Conservation (phyloP, 805 yeast species). For the Ogataea allantospora region DNA sequence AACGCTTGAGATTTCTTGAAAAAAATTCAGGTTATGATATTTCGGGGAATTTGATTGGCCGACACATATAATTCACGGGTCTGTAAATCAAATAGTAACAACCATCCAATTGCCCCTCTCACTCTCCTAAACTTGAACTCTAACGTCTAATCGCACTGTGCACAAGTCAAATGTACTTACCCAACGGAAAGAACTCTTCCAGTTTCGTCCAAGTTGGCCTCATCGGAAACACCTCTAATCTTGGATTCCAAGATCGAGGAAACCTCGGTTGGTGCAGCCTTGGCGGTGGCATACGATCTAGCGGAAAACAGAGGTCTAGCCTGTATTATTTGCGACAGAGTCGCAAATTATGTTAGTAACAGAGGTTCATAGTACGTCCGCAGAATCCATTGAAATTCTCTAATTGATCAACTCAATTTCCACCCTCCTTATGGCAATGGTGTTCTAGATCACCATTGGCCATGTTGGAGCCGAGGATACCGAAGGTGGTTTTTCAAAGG, state of each 20-base stretch:
- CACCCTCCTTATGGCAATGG: not conserved
- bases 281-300: slow-evolving; percentile 89
- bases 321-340: slow-evolving; percentile 34
- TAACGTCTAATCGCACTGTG: not conserved
- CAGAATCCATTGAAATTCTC: not conserved
- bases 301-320: slow-evolving; percentile 67
- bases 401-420: not conserved
- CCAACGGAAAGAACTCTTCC: slow-evolving; percentile 99
- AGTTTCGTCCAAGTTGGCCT: slow-evolving; percentile 97
- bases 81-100: slow-evolving; percentile 1
- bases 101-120: not conserved
- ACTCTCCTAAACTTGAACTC: not conserved
- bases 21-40: slow-evolving; percentile 28
- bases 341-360: slow-evolving; percentile 20
- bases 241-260: slow-evolving; percentile 98
- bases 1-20: slow-evolving; percentile 1
- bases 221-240: slow-evolving; percentile 98
- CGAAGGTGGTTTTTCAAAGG: not conserved
- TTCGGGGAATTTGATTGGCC: slow-evolving; percentile 28
- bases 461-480: slow-evolving; percentile 2
- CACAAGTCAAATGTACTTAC: slow-evolving; percentile 45
- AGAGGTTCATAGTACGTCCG: slow-evolving; percentile 1
- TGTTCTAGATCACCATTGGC: slow-evolving; percentile 3
- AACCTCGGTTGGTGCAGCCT: slow-evolving; percentile 99
- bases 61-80: slow-evolving; percentile 7